Evolutionary conservation across 2,329 filamentous ascomycete species (phyloP).

Genomic region (Macrophomina phaseolina): DNA sequence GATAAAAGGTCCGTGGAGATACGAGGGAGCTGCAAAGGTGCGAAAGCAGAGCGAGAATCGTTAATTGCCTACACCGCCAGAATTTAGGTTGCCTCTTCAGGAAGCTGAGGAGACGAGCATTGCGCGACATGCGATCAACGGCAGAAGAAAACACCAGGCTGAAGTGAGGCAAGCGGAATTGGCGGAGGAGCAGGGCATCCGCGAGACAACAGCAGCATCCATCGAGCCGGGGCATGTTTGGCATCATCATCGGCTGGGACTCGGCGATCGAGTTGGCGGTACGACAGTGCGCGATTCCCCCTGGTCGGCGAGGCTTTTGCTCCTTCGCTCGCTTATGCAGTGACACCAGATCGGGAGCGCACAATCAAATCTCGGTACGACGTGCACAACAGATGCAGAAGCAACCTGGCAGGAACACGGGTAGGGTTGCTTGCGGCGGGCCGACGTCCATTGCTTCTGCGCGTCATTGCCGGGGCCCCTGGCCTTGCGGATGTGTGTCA

Average conservation of each 20-base stretch:
- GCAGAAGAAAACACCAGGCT: constrained; percentile 1
- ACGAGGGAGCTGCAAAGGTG: constrained; percentile 16
- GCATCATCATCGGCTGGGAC: background rate
- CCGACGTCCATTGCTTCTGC: constrained; percentile 20
- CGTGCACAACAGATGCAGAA: constrained; percentile 23
- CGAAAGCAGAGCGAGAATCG: constrained; percentile 20
- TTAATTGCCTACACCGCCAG: constrained; percentile 25
- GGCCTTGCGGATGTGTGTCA: constrained; percentile 20
- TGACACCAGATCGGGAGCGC: constrained; percentile 24
- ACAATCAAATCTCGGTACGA: constrained; percentile 26
- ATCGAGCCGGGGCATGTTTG: constrained; percentile 10
- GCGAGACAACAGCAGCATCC: constrained; percentile 16
- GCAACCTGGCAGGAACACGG: constrained; percentile 21
- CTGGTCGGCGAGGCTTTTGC: constrained; percentile 22
- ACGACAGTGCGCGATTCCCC: constrained; percentile 20
- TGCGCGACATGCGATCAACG: background rate
- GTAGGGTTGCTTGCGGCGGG: constrained; percentile 12
- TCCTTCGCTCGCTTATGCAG: constrained; percentile 26
- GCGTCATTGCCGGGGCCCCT: constrained; percentile 23
- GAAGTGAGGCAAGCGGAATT: background rate
- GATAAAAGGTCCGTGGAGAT: background rate
- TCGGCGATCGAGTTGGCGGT: constrained; percentile 16
- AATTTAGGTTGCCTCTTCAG: background rate
- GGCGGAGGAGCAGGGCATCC: constrained; percentile 16
- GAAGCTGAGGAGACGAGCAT: background rate